Evolutionary conservation across 306 rosid genomes (phyloP), one percentile per base, ranked within the genome.

Genomic region (Lathyrus tuberosus): DNA sequence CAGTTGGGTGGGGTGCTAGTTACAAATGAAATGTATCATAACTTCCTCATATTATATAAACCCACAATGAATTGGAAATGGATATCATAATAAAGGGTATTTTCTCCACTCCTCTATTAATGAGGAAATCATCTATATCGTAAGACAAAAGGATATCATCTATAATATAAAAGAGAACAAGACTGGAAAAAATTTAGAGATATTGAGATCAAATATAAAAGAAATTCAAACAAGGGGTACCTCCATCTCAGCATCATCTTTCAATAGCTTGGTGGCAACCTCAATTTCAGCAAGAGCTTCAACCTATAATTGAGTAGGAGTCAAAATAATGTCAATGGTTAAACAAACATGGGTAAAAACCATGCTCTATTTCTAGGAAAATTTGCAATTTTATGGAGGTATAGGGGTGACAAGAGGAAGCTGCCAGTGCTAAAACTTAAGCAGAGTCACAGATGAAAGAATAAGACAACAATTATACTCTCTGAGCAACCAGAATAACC

Each of bases 281-380:
- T 88, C 99, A 62, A 95, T 95, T 81, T 95, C 95, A 74, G 81
- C 81, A 41, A 95, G 90, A 59, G 99, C 96, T 80, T 95, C 99
- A 76, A 95, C 97, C 99, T 94, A 76, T 78, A 83, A 69, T 70
- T 56, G 71, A 78, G 76, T 41, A 64, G 26, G 73, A 52, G 64
- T 76, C 72, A 71, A 71, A 61, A 46, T 5, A 51, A 78, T 60
- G 42, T 74, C 62, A 65, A 35, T 30, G 35, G 35, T 53, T 65
- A 66, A 46, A 67, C 61, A 77, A 81, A 35, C 24, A 53, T 5
- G 41, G 65, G 31, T 37, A 58, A 60, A 65, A 72, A 71, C 13
- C 20, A 58, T 20, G n/a, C 53, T 61, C 20, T 47, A 61, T 33
- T 28, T 30, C 46, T 26, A 3, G 24, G 37, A 52, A 24, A 59